Evolutionary conservation across 176 grass and related monocot species (phyloP).

Genomic region (Hyparrhenia diplandra): DNA sequence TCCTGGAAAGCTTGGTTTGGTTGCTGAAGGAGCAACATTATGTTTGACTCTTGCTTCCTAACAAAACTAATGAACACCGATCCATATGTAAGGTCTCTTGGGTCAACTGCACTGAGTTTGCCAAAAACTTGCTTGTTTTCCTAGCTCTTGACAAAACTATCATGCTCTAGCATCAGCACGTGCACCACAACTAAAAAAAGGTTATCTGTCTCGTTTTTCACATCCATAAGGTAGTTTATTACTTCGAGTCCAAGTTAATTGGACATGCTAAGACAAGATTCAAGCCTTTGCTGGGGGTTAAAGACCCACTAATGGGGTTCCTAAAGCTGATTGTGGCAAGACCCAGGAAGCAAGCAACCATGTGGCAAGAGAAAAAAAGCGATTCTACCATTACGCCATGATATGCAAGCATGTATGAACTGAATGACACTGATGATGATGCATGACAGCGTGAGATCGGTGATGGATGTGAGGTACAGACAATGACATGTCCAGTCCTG

Average conservation of each 20-base stretch:
- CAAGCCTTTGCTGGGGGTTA: not conserved
- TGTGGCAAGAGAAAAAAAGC: not conserved
- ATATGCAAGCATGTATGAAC: conserved; percentile 16
- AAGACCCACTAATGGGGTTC: conserved; percentile 1
- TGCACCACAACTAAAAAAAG: not conserved
- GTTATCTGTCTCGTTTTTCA: not conserved
- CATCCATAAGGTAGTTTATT: not conserved
- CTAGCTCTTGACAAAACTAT: not conserved
- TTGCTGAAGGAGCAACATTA: conserved; percentile 8
- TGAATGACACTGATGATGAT: conserved; percentile 19
- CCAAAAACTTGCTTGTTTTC: not conserved
- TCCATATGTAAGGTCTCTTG: conserved; percentile 13
- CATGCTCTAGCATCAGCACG: conserved; percentile 3
- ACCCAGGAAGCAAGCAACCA: conserved; percentile 23
- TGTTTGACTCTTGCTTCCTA: not conserved
- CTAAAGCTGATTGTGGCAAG: conserved; percentile 28
- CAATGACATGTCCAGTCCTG: conserved; percentile 5
- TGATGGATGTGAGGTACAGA: conserved; percentile 13
- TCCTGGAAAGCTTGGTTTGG: not conserved
- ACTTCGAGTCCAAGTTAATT: not conserved
- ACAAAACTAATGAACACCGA: not conserved
- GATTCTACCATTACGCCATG: conserved; percentile 13
- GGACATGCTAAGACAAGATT: conserved; percentile 6
- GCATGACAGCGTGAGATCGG: not conserved
- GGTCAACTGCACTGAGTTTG: conserved; percentile 19